Conservation (phyloP, 1,284 basidiomycete genomes). For the Rhizoctonia solani region DNA sequence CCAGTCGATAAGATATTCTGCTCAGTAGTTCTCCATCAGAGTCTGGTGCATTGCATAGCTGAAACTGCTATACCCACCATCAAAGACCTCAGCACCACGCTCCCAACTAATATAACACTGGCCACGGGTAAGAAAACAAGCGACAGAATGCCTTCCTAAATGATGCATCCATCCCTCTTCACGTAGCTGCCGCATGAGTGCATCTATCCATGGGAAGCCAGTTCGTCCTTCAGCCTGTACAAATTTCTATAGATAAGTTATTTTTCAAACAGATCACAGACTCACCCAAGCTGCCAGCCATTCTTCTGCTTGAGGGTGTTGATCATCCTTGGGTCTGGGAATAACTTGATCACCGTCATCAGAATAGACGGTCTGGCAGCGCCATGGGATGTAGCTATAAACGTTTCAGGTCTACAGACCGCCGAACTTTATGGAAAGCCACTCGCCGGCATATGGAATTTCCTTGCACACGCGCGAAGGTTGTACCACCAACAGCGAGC, state of each 20-base stretch:
- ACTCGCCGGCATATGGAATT: conserved; percentile 49
- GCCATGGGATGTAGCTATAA: conserved; percentile 49
- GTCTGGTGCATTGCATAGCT: not conserved
- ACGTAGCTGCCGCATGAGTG: conserved; percentile 53
- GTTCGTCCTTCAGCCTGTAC: conserved; percentile 48
- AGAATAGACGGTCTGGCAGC: conserved; percentile 51
- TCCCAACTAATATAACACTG: conserved; percentile 62
- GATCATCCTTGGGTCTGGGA: conserved; percentile 47
- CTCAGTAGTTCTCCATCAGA: not conserved
- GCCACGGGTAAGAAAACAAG: conserved; percentile 57
- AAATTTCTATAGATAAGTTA: not conserved
- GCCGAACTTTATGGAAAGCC: not conserved
- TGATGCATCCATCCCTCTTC: conserved; percentile 56
- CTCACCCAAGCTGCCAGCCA: conserved; percentile 47
- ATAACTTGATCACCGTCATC: conserved; percentile 45
- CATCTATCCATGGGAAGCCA: conserved; percentile 56
- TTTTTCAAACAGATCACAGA: not conserved
- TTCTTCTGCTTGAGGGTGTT: conserved; percentile 47
- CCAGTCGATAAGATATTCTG: conserved; percentile 50
- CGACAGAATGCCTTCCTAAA: conserved; percentile 56
- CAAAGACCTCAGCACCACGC: conserved; percentile 57
- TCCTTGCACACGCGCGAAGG: conserved; percentile 50
- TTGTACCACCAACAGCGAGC: conserved; percentile 43
- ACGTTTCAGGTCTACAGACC: not conserved
- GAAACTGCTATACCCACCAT: conserved; percentile 43